A percentile compares a stretch with the other conserved stretches of the same genome.
These are phyloP conservation scores for Avena atlantica DNA, from an alignment of 176 grass and related monocot species.

Conservation along the genomic window DNA sequence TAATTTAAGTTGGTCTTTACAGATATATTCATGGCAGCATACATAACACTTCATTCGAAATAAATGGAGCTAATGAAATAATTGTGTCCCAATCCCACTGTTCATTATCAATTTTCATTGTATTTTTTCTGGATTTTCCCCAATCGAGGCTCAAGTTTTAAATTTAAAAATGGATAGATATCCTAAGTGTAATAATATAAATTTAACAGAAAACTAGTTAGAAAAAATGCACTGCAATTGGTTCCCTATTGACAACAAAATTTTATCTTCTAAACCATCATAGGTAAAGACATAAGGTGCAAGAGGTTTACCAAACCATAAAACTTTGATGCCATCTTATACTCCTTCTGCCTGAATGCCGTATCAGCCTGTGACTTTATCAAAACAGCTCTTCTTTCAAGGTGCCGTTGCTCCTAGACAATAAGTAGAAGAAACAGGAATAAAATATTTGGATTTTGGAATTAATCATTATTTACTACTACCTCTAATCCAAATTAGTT, in stretches of 20 bases:
- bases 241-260: not conserved
- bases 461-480: constrained; percentile 16
- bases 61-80: not conserved
- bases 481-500: not conserved
- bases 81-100: not conserved
- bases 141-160: constrained; percentile 4
- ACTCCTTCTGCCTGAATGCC: constrained; percentile 37
- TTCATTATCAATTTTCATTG: not conserved
- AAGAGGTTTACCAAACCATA: constrained; percentile 39
- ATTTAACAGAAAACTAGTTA: not conserved
- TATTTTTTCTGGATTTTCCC: not conserved
- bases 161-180: not conserved
- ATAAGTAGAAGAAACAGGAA: constrained; percentile 13
- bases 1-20: not conserved
- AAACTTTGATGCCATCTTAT: not conserved
- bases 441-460: not conserved
- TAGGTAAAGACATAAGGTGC: not conserved
- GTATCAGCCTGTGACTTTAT: constrained; percentile 26
- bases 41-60: not conserved
- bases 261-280: not conserved
- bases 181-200: not conserved
- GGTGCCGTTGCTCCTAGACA: constrained; percentile 2
- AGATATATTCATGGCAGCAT: not conserved
- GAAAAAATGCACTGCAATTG: not conserved
- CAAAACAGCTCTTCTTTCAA: not conserved